Evolutionary conservation across 257 asterid genomes (phyloP).

Genomic region (Verbena officinalis): DNA sequence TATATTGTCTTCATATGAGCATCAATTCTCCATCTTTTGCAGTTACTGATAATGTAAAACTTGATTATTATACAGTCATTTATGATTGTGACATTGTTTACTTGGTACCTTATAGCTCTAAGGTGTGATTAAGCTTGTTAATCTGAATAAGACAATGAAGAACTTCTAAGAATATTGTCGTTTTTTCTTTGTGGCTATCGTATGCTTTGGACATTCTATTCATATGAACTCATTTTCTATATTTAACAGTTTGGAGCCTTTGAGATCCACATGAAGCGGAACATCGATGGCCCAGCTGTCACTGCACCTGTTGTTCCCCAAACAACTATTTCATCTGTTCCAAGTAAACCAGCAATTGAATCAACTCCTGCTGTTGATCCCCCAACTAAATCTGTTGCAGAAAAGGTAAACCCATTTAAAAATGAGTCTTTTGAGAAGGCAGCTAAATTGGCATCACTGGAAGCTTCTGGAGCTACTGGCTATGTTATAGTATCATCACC

Average conservation of each 20-base stretch:
- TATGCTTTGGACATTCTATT: slow-evolving; percentile 23
- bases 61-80: slow-evolving; percentile 9
- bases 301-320: slow-evolving; percentile 49
- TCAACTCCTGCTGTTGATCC: slow-evolving; percentile 52
- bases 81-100: slow-evolving; percentile 9
- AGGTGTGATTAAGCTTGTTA: slow-evolving; percentile 7
- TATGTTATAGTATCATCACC: slow-evolving; percentile 70
- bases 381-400: slow-evolving; percentile 58
- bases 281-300: slow-evolving; percentile 47
- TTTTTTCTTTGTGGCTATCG: neutral
- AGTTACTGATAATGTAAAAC: slow-evolving; percentile 5
- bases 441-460: slow-evolving; percentile 69
- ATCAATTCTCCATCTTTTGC: slow-evolving; percentile 14
- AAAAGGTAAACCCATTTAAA: slow-evolving; percentile 64
- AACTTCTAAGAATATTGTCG: slow-evolving; percentile 3
- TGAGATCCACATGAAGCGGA: slow-evolving; percentile 73
- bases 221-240: slow-evolving; percentile 21
- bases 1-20: neutral
- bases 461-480: slow-evolving; percentile 66
- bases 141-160: slow-evolving; percentile 7
- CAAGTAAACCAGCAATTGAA: slow-evolving; percentile 51
- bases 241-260: slow-evolving; percentile 68
- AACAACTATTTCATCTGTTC: slow-evolving; percentile 49
- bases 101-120: neutral
- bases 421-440: slow-evolving; percentile 57